phyloP scores from a whole-genome alignment of 495 filamentous ascomycete genomes.

The Penicillium salamii region DNA sequence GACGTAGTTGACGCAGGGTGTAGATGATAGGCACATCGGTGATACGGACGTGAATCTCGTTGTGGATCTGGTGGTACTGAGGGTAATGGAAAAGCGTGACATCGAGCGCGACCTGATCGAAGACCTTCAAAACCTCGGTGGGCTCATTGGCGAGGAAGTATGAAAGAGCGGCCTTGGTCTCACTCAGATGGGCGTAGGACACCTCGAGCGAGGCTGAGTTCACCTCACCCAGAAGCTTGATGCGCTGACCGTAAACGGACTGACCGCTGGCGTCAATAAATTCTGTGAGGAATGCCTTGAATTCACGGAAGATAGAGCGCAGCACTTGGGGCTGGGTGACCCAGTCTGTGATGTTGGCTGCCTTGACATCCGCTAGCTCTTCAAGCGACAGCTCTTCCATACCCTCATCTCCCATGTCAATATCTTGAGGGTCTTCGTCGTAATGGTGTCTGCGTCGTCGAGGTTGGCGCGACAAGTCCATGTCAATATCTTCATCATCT shows the following conservation, averaged over 20 bases:
- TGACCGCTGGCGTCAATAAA: slow-evolving; percentile 83
- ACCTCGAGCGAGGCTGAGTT: slow-evolving; percentile 97
- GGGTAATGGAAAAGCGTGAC: slow-evolving; percentile 93
- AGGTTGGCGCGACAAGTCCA: slow-evolving; percentile 79
- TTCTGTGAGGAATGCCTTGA: slow-evolving; percentile 95
- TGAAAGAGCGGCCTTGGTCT: slow-evolving; percentile 91
- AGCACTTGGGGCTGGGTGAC: slow-evolving; percentile 86
- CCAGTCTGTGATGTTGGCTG: slow-evolving; percentile 90
- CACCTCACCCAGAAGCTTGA: slow-evolving; percentile 89
- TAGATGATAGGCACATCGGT: slow-evolving; percentile 91
- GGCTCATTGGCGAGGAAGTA: slow-evolving; percentile 98
- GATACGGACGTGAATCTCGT: slow-evolving; percentile 97
- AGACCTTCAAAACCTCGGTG: slow-evolving; percentile 88
- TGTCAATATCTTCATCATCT: slow-evolving; percentile 81
- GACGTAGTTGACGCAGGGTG: slow-evolving; percentile 94
- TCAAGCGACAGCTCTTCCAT: slow-evolving; percentile 95
- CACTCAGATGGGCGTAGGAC: slow-evolving; percentile 86
- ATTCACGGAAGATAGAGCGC: slow-evolving; percentile 90
- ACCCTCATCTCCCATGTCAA: slow-evolving; percentile 84
- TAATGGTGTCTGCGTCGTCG: slow-evolving; percentile 80
- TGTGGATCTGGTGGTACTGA: slow-evolving; percentile 95
- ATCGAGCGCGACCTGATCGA: slow-evolving; percentile 96
- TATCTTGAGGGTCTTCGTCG: slow-evolving; percentile 88
- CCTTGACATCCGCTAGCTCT: slow-evolving; percentile 90
- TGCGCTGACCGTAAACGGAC: slow-evolving; percentile 92